Evolutionary conservation across 768 basidiomycete genomes (phyloP).

Genomic region (Leccinum broughii): DNA sequence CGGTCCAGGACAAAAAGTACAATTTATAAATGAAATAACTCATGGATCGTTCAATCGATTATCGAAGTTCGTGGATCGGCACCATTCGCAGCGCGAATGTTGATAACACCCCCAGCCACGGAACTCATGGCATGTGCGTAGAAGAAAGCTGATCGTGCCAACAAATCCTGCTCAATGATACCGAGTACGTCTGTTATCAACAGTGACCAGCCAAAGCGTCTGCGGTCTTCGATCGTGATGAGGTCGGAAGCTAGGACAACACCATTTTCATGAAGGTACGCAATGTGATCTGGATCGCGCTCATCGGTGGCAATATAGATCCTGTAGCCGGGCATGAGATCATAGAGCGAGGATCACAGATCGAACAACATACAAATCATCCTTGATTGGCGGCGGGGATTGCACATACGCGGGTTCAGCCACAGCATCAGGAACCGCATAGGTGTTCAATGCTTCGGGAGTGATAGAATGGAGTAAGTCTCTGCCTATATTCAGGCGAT

Average conservation of each 20-base stretch:
- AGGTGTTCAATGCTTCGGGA: constrained; percentile 19
- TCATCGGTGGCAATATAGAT: constrained; percentile 45
- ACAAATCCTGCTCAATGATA: constrained; percentile 44
- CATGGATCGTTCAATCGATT: constrained; percentile 32
- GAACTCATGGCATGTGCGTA: constrained; percentile 46
- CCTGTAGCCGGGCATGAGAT: constrained; percentile 19
- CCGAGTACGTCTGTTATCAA: constrained; percentile 45
- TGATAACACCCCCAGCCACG: constrained; percentile 43
- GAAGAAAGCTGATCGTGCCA: constrained; percentile 39
- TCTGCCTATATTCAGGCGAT: constrained; percentile 23
- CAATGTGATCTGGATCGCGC: constrained; percentile 37
- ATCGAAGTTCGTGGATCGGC: constrained; percentile 39
- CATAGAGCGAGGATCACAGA: neutral
- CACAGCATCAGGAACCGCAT: constrained; percentile 23
- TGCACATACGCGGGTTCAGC: constrained; percentile 19
- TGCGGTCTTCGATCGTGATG: constrained; percentile 43
- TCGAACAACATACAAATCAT: constrained; percentile 20
- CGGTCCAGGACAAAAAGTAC: neutral
- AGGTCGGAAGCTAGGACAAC: constrained; percentile 43
- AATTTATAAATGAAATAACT: neutral
- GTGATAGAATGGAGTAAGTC: constrained; percentile 20
- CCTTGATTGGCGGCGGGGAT: constrained; percentile 18
- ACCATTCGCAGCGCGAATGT: constrained; percentile 41
- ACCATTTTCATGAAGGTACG: constrained; percentile 36
- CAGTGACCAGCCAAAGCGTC: constrained; percentile 43